Evolutionary conservation across 441 rosid genomes (phyloP).

Genomic region (Cnidoscolus chayamansa): DNA sequence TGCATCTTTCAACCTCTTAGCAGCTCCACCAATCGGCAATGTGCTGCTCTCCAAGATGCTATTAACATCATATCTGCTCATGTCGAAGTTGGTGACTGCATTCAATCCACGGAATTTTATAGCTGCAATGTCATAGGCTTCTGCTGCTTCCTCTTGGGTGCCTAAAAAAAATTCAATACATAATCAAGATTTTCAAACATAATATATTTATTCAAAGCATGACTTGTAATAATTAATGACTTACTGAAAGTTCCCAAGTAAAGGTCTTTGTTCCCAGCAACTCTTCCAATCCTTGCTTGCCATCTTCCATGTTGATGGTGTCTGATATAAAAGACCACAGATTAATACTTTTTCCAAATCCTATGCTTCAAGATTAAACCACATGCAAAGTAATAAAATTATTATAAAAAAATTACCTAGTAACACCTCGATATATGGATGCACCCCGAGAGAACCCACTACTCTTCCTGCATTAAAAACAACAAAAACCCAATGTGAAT

Average conservation of each 20-base stretch:
- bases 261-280: conserved; percentile 96
- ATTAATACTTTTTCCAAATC: too few species aligned
- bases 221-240: background rate
- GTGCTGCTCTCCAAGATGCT: conserved; percentile 85
- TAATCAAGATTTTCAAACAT: background rate
- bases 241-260: conserved; percentile 94
- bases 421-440: conserved; percentile 90
- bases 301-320: conserved; percentile 98
- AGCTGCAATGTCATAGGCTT: conserved; percentile 95
- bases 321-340: conserved; percentile 28
- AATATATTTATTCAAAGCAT: too few species aligned
- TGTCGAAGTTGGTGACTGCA: conserved; percentile 94
- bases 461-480: conserved; percentile 57
- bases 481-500: background rate
- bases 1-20: conserved; percentile 58
- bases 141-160: conserved; percentile 97
- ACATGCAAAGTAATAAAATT: too few species aligned
- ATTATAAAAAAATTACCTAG: conserved; percentile 47
- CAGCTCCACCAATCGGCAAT: conserved; percentile 73
- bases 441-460: conserved; percentile 99
- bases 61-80: conserved; percentile 79
- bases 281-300: conserved; percentile 98
- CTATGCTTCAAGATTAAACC: too few species aligned
- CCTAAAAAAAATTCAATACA: conserved; percentile 34
- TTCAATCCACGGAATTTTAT: conserved; percentile 86